Evolutionary conservation across 495 filamentous ascomycete species (phyloP).

Genomic region (Penicillium waksmanii): DNA sequence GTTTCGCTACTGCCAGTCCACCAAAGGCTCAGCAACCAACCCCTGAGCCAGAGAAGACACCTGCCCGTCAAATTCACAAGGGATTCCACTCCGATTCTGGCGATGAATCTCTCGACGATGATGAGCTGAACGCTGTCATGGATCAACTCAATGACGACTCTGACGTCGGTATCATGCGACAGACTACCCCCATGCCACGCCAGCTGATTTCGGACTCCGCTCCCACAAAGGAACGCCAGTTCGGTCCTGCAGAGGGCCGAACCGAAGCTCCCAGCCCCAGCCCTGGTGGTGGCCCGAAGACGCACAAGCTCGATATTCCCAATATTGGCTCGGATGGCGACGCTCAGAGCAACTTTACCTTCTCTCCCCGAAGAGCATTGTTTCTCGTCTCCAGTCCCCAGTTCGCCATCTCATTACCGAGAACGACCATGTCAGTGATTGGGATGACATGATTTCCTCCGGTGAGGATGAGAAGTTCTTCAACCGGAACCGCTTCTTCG

Average conservation of each 20-base stretch:
- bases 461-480: conserved; percentile 81
- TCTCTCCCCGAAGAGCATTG: conserved; percentile 44
- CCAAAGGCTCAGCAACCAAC: conserved; percentile 23
- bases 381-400: conserved; percentile 53
- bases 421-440: conserved; percentile 77
- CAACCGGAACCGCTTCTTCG: conserved; percentile 77
- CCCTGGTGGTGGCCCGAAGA: conserved; percentile 60
- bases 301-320: conserved; percentile 47
- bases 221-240: conserved; percentile 59
- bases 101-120: conserved; percentile 60
- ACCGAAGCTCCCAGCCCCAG: conserved; percentile 80
- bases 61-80: conserved; percentile 19
- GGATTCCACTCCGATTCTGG: conserved; percentile 27
- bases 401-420: conserved; percentile 69
- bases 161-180: conserved; percentile 69
- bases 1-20: conserved; percentile 38
- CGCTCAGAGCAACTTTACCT: conserved; percentile 40
- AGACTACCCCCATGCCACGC: conserved; percentile 44
- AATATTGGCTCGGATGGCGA: conserved; percentile 48
- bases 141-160: conserved; percentile 73
- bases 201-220: conserved; percentile 34
- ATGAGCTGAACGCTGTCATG: conserved; percentile 87
- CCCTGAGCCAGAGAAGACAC: conserved; percentile 11
- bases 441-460: conserved; percentile 84
- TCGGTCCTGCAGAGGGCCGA: conserved; percentile 57